Evolutionary conservation across 2,329 filamentous ascomycete species (phyloP).

Genomic region (Colletotrichum viniferum): DNA sequence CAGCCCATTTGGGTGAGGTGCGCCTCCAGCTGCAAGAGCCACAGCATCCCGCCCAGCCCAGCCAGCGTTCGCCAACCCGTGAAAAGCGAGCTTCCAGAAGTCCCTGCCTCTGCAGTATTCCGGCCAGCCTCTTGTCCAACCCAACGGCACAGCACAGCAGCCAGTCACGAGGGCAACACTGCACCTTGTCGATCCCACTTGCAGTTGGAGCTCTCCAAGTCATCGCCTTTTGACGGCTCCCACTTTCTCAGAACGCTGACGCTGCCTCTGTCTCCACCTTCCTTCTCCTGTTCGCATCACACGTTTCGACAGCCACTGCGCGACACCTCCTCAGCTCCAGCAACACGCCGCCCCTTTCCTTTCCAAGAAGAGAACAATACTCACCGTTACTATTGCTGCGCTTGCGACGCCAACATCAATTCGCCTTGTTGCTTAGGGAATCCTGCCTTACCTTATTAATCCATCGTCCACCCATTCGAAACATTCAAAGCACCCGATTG

Average conservation of each 20-base stretch:
- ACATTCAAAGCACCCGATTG: conserved; percentile 9
- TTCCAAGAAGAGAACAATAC: not conserved
- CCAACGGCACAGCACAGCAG: not conserved
- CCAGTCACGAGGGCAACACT: conserved; percentile 7
- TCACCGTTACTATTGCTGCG: not conserved
- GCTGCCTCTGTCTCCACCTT: not conserved
- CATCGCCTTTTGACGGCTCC: not conserved
- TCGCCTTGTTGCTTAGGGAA: not conserved
- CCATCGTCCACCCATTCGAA: not conserved
- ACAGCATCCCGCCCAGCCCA: not conserved
- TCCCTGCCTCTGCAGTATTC: not conserved
- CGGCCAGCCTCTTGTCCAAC: not conserved
- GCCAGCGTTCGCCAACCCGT: not conserved
- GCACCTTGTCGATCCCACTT: conserved; percentile 7
- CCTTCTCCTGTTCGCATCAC: not conserved
- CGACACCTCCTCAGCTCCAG: not conserved
- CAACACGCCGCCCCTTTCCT: not conserved
- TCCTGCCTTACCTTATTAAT: not conserved
- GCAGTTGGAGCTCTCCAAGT: not conserved
- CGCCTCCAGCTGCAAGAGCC: not conserved
- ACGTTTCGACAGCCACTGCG: not conserved
- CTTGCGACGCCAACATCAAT: not conserved
- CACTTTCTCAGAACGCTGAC: not conserved
- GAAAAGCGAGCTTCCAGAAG: not conserved
- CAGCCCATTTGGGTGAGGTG: not conserved